A percentile compares a stretch with the other conserved stretches of the same genome.
These are phyloP conservation scores for Magnaporthiopsis poae DNA, from an alignment of 2,329 filamentous ascomycete species.

Conservation along the genomic window DNA sequence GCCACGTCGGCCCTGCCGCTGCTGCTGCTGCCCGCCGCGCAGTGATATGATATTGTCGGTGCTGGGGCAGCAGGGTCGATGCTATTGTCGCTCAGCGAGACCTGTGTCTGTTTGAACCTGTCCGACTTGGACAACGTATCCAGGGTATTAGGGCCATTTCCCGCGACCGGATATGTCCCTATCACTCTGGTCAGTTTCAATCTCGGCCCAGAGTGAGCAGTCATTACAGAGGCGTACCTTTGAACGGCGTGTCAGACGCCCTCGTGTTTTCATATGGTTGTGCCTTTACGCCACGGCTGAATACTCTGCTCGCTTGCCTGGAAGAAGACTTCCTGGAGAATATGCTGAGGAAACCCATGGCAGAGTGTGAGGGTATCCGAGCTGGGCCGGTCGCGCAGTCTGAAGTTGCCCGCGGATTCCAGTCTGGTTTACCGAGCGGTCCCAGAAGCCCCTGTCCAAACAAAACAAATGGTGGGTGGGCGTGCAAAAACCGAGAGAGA, in stretches of 20 bases:
- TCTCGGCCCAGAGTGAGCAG: background rate
- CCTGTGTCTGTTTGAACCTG: slow-evolving; percentile 19
- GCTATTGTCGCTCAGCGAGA: slow-evolving; percentile 14
- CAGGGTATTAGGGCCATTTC: slow-evolving; percentile 29
- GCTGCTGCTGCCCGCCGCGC: background rate
- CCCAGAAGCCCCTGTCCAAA: background rate
- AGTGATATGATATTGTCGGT: slow-evolving; percentile 21
- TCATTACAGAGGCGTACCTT: slow-evolving; percentile 14
- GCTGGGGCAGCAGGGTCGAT: slow-evolving; percentile 19
- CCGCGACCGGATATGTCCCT: slow-evolving; percentile 31
- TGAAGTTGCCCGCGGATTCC: background rate
- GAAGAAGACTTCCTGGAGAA: slow-evolving; percentile 17
- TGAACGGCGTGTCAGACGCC: slow-evolving; percentile 14
- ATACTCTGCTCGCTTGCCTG: slow-evolving; percentile 11
- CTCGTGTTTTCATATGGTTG: slow-evolving; percentile 16
- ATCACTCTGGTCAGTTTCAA: slow-evolving; percentile 8
- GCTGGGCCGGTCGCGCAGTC: background rate
- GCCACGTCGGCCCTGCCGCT: background rate
- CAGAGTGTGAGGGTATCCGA: background rate
- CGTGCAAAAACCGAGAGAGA: background rate
- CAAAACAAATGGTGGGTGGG: background rate
- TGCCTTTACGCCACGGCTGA: slow-evolving; percentile 12
- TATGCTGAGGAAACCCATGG: slow-evolving; percentile 25
- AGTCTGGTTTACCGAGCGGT: background rate
- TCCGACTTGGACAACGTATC: slow-evolving; percentile 26